phyloP scores from a whole-genome alignment of 78 protist species.

The Dictyostelium citrinum region DNA sequence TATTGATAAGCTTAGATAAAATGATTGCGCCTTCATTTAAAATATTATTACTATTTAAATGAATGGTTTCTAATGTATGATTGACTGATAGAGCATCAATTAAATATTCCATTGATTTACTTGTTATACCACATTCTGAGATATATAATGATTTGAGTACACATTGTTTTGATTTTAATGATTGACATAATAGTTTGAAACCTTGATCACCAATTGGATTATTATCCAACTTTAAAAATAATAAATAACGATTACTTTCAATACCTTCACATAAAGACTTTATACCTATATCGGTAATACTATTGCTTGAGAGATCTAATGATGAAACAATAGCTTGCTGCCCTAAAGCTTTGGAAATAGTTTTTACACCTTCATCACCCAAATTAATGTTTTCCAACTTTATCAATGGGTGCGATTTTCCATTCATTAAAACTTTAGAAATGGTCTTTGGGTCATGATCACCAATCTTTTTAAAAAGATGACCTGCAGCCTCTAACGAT shows the following conservation, averaged over 20 bases:
- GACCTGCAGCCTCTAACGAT: constrained; percentile 65
- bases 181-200: neutral
- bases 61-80: constrained; percentile 24
- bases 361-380: constrained; percentile 39
- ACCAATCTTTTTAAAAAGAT: constrained; percentile 69
- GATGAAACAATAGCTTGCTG: constrained; percentile 51
- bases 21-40: constrained; percentile 1
- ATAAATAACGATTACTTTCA: neutral
- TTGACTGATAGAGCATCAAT: constrained; percentile 8
- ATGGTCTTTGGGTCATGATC: constrained; percentile 31
- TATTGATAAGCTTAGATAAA: neutral
- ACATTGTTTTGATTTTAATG: neutral
- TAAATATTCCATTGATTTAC: neutral
- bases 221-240: constrained; percentile 57
- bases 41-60: constrained; percentile 42
- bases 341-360: constrained; percentile 32
- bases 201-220: constrained; percentile 68
- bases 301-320: constrained; percentile 42
- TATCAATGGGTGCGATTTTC: constrained; percentile 64
- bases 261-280: neutral
- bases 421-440: constrained; percentile 47
- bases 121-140: constrained; percentile 36
- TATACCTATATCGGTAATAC: constrained; percentile 13
- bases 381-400: constrained; percentile 20
- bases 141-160: constrained; percentile 15